A percentile compares a stretch with the other conserved stretches of the same genome.
phyloP scores from a whole-genome alignment of 257 asterid genomes.

The Datura wrightii region DNA sequence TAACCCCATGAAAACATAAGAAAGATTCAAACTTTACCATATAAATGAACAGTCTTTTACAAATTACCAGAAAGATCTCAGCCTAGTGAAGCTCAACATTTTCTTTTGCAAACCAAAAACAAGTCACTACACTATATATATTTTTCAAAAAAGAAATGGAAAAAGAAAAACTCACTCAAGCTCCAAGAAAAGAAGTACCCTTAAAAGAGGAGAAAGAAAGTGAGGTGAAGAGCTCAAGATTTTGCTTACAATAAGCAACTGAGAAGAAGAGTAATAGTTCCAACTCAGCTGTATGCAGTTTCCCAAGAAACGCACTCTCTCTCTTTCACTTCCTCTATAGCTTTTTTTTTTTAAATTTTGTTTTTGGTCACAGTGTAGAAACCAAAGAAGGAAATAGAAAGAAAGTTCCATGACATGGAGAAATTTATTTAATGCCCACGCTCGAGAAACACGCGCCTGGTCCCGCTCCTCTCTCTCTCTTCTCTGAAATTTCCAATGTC shows the following conservation, averaged over 20 bases:
- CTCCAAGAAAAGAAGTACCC: constrained; percentile 19
- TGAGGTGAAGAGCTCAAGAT: constrained; percentile 28
- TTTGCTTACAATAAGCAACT: constrained; percentile 16
- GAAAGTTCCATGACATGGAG: not conserved
- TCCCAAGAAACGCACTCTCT: constrained; percentile 28
- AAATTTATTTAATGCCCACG: not conserved
- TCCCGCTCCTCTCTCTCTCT: constrained; percentile 7
- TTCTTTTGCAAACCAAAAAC: not conserved
- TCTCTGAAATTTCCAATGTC: not conserved
- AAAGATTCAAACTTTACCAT: not conserved
- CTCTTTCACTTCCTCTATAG: not conserved
- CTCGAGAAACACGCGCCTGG: constrained; percentile 18
- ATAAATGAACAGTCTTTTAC: not conserved
- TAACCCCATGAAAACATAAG: not conserved
- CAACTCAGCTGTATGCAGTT: constrained; percentile 30
- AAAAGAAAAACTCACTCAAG: not conserved
- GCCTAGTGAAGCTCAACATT: not conserved
- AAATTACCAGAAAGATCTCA: not conserved
- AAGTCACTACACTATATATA: not conserved
- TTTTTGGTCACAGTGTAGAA: no score
- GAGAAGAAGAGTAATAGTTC: constrained; percentile 27
- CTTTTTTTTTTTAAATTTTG: not conserved
- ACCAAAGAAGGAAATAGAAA: no score
- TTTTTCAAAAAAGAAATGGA: not conserved
- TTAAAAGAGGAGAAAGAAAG: not conserved